phyloP scores from a whole-genome alignment of 2,329 filamentous ascomycete genomes.

The Cladosporium sphaerospermum region DNA sequence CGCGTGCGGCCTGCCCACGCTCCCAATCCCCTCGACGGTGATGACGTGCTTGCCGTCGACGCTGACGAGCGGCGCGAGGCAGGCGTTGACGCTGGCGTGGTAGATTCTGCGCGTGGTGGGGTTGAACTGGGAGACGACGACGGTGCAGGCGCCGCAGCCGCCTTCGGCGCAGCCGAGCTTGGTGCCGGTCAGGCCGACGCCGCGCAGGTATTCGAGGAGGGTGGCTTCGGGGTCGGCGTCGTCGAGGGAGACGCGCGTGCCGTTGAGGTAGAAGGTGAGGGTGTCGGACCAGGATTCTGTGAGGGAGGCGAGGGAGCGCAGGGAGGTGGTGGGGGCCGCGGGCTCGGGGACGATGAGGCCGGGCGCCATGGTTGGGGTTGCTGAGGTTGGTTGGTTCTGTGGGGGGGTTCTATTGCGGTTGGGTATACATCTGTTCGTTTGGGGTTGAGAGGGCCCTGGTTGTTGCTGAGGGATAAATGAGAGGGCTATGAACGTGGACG shows the following conservation, averaged over 20 bases:
- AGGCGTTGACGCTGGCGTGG: constrained; percentile 94
- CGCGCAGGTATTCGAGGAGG: constrained; percentile 84
- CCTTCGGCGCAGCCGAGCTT: constrained; percentile 96
- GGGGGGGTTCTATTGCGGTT: not conserved
- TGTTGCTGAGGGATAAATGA: not conserved
- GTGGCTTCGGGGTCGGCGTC: constrained; percentile 87
- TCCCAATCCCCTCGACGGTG: constrained; percentile 93
- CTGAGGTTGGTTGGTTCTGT: not conserved
- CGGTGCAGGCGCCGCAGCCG: constrained; percentile 92
- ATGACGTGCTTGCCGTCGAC: constrained; percentile 98
- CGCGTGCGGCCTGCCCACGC: constrained; percentile 78
- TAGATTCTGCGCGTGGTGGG: constrained; percentile 89
- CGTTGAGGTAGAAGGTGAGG: constrained; percentile 88
- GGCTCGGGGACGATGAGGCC: constrained; percentile 44
- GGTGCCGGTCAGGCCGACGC: constrained; percentile 88
- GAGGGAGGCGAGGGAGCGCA: constrained; percentile 51
- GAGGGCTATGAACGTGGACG: not conserved
- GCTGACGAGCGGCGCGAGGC: constrained; percentile 83
- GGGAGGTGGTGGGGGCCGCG: constrained; percentile 41
- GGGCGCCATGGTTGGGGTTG: constrained; percentile 47
- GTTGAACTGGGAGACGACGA: constrained; percentile 89
- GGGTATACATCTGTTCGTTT: no score
- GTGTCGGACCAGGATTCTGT: constrained; percentile 80
- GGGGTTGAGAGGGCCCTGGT: no score
- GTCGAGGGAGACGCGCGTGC: constrained; percentile 80